Evolutionary conservation across 352 stramenopile species (phyloP).

Genomic region (Thalassiosira hispida): DNA sequence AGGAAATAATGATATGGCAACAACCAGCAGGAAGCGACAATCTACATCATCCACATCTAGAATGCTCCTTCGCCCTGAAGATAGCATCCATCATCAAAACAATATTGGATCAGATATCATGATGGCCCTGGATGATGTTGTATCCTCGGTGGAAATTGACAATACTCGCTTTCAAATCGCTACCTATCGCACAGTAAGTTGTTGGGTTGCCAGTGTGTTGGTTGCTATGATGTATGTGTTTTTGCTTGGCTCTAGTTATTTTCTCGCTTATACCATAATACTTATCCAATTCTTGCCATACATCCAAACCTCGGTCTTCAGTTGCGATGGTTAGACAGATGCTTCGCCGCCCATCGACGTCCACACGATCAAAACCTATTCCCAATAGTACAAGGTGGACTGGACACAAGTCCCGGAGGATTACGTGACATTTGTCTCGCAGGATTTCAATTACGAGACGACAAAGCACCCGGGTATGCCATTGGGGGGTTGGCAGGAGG

Average conservation of each 20-base stretch:
- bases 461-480: slow-evolving; percentile 91
- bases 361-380: slow-evolving; percentile 94
- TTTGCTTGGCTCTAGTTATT: background rate
- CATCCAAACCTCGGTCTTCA: background rate
- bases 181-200: slow-evolving; percentile 90
- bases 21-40: slow-evolving; percentile 13
- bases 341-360: slow-evolving; percentile 89
- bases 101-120: slow-evolving; percentile 97
- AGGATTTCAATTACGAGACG: slow-evolving; percentile 86
- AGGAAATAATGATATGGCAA: slow-evolving; percentile 2
- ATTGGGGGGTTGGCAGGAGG: slow-evolving; percentile 95
- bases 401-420: slow-evolving; percentile 91
- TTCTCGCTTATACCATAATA: background rate
- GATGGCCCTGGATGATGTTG: slow-evolving; percentile 97
- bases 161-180: slow-evolving; percentile 91
- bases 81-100: slow-evolving; percentile 93
- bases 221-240: background rate
- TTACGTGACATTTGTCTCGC: slow-evolving; percentile 93
- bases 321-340: slow-evolving; percentile 89
- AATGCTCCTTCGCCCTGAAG: slow-evolving; percentile 95
- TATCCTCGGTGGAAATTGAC: slow-evolving; percentile 90
- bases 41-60: slow-evolving; percentile 11
- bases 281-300: background rate
- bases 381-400: slow-evolving; percentile 94
- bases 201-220: background rate